phyloP scores from a whole-genome alignment of 306 rosid genomes.

The Cicer yamashitae region DNA sequence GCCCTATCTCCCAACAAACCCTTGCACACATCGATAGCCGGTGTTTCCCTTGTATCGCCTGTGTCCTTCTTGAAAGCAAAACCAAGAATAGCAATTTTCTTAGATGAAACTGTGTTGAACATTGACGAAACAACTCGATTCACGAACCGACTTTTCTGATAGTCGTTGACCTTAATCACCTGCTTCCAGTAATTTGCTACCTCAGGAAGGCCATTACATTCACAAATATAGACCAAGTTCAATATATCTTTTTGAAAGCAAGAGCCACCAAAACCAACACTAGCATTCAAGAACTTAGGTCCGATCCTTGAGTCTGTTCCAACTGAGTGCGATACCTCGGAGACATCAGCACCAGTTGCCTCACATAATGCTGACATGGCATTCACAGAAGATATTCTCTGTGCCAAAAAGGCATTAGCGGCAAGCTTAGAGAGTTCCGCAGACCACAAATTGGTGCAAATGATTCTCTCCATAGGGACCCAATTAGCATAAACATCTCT shows the following conservation, averaged over 20 bases:
- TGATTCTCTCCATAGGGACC: conserved; percentile 72
- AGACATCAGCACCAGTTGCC: conserved; percentile 86
- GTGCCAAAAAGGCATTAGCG: conserved; percentile 90
- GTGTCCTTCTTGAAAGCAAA: conserved; percentile 92
- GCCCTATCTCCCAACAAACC: conserved; percentile 82
- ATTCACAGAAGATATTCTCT: conserved; percentile 89
- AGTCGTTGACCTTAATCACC: conserved; percentile 79
- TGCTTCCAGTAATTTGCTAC: conserved; percentile 92
- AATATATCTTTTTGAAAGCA: conserved; percentile 92
- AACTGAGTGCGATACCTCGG: conserved; percentile 72
- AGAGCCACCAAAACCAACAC: conserved; percentile 93
- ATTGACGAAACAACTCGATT: conserved; percentile 79
- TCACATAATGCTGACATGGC: conserved; percentile 94
- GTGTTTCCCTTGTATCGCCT: conserved; percentile 86
- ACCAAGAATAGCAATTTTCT: conserved; percentile 80
- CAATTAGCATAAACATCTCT: conserved; percentile 75
- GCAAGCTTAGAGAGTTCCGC: conserved; percentile 95
- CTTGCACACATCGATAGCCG: conserved; percentile 82
- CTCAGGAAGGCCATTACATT: conserved; percentile 88
- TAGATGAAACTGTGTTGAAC: conserved; percentile 78
- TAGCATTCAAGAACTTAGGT: conserved; percentile 76
- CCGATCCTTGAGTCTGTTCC: conserved; percentile 88
- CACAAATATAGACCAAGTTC: conserved; percentile 86
- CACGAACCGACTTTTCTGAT: conserved; percentile 80
- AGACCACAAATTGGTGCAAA: conserved; percentile 88